Base-by-base conservation (phyloP, 805 yeast genomes). In the Lipomyces starkeyi region DNA sequence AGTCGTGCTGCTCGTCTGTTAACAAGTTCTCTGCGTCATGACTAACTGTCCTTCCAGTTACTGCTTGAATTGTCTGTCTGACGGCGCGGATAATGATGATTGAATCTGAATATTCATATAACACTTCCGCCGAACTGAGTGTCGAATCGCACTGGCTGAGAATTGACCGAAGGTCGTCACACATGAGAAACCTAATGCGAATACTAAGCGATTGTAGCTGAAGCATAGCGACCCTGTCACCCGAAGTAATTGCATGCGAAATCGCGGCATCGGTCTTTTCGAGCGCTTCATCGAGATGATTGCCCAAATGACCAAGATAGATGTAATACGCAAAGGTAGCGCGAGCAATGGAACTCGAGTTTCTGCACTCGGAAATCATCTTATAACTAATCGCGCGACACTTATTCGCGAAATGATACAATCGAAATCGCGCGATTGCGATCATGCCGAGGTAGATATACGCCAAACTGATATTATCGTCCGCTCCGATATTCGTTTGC, bases 1-100 rank as follows among this genome's bases (percentile, higher is more conserved):
- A 59, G 58, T 69, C 71, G 32, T 68, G 71, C 20, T 35, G 56
- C n/a, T 67, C 71, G 57, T 62, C 68, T 3, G 71, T 49, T 1
- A 69, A 49, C 20, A 65, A 29, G 22, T 27, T 25, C 3, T 52
- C 49, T 1, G 71, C 60, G 43, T 63, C 67, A 8, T 11, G 29
- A 2, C 40, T 6, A 4, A 32, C 27, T 3, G 69, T 61, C 29
- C 37, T 43, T 2, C 63, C 64, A 9, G 58, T 29, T 25, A 70
- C 34, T 2, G 73, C 64, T 56, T 47, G 37, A 9, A 22, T 53
- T 17, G 58, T 22, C 52, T 70, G 73, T 9, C 54, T 29, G 43
- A 67, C 57, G 1, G 64, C 53, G 3, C 59, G 62, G 14, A 70
- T 43, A 11, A 58, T 34, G 40, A 66, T 54, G 22, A 55, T 43